phyloP scores from a whole-genome alignment of 371 early-diverging fungal genomes.

The Mucor mucedo region DNA sequence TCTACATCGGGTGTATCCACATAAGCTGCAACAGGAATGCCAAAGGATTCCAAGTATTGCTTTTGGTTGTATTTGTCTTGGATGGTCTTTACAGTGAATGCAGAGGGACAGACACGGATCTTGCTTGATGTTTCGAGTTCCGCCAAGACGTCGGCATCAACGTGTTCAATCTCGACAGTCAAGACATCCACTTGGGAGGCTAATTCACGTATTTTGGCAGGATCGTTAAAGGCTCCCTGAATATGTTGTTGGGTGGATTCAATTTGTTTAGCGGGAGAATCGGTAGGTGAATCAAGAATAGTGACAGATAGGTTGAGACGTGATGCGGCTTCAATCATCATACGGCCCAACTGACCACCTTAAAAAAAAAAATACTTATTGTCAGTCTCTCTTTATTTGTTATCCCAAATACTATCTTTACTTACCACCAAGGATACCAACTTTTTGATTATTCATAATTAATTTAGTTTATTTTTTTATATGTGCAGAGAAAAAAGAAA shows the following conservation, averaged over 20 bases:
- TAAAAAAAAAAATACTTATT: background rate
- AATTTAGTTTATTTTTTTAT: slow-evolving; percentile 24
- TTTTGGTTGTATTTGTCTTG: slow-evolving; percentile 97
- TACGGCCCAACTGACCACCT: slow-evolving; percentile 96
- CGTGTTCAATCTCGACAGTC: slow-evolving; percentile 97
- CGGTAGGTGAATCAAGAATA: slow-evolving; percentile 78
- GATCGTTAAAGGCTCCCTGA: slow-evolving; percentile 82
- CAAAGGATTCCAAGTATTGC: slow-evolving; percentile 62
- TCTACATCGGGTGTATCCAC: slow-evolving; percentile 57
- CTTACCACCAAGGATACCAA: slow-evolving; percentile 73
- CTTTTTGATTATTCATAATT: slow-evolving; percentile 54
- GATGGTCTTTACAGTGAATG: slow-evolving; percentile 83
- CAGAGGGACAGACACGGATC: slow-evolving; percentile 73
- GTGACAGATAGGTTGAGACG: slow-evolving; percentile 83
- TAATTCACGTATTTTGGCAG: slow-evolving; percentile 74
- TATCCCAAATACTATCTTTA: no score
- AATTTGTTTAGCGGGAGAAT: slow-evolving; percentile 90
- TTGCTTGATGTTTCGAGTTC: slow-evolving; percentile 59
- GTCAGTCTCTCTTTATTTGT: background rate
- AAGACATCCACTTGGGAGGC: slow-evolving; percentile 79
- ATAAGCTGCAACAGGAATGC: slow-evolving; percentile 79
- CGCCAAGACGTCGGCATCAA: slow-evolving; percentile 79
- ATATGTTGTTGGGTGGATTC: slow-evolving; percentile 73
- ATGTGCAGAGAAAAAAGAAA: background rate
- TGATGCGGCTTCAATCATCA: slow-evolving; percentile 94